Conservation (phyloP, 1,139 yeast species). For the Kurtzmaniella quercitrusa region DNA sequence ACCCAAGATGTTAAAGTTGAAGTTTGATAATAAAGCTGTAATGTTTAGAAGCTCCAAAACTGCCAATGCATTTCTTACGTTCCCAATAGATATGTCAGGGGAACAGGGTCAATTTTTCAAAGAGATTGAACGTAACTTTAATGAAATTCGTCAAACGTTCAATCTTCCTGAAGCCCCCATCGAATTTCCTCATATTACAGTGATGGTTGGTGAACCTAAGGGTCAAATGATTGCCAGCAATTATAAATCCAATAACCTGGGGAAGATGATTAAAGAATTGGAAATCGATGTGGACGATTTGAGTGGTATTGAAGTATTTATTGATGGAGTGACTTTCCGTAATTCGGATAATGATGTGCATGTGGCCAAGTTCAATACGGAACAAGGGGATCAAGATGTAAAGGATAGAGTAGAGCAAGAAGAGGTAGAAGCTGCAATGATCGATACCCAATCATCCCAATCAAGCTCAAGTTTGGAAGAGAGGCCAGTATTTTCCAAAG, state of each 20-base stretch:
- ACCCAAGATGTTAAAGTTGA: background rate
- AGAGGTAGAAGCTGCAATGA: background rate
- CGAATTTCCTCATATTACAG: constrained; percentile 7
- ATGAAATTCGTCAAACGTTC: background rate
- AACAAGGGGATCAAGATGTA: background rate
- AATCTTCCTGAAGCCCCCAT: background rate
- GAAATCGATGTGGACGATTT: constrained; percentile 2
- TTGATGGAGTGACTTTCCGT: background rate
- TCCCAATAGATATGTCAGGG: constrained; percentile 1
- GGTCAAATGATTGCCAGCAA: background rate
- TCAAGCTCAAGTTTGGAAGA: background rate
- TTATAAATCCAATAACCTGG: background rate
- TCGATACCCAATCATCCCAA: background rate
- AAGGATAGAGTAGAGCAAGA: background rate
- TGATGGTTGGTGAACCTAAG: constrained; percentile 7
- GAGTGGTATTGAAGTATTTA: background rate
- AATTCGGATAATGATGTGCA: background rate
- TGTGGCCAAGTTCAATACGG: background rate
- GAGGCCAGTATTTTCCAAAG: background rate
- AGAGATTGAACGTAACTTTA: background rate
- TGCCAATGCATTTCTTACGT: constrained; percentile 6
- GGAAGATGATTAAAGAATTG: background rate
- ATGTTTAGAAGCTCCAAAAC: constrained; percentile 4
- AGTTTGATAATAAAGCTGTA: background rate
- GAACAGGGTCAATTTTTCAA: constrained; percentile 5